A percentile compares a stretch with the other conserved stretches of the same genome.
These are phyloP conservation scores for Chrysosphaeria jannelii DNA, from an alignment of 2,329 filamentous ascomycete species.

Conservation along the genomic window DNA sequence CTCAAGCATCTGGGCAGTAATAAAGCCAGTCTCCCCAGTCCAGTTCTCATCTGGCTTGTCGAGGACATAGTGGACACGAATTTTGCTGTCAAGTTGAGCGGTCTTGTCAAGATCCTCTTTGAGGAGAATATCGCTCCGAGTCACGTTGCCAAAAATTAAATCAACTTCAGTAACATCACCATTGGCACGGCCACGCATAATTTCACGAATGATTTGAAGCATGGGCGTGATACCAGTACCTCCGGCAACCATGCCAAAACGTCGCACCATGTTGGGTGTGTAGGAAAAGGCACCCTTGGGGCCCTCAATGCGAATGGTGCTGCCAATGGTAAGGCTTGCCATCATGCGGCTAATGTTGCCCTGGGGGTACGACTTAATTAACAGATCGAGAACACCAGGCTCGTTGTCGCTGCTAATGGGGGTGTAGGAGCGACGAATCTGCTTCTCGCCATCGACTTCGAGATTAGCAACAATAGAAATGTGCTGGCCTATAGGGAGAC, in stretches of 20 bases:
- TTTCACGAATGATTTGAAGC: slow-evolving; percentile 83
- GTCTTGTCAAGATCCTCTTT: slow-evolving; percentile 72
- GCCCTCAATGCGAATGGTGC: slow-evolving; percentile 69
- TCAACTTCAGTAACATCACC: slow-evolving; percentile 76
- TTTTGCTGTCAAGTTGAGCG: slow-evolving; percentile 43
- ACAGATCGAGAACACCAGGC: slow-evolving; percentile 75
- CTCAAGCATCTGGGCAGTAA: slow-evolving; percentile 84
- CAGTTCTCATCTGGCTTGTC: slow-evolving; percentile 86
- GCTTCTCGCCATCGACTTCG: slow-evolving; percentile 37
- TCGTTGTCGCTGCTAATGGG: slow-evolving; percentile 74
- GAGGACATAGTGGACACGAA: slow-evolving; percentile 80
- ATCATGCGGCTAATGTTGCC: slow-evolving; percentile 94
- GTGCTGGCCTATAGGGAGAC: slow-evolving; percentile 93
- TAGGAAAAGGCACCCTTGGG: slow-evolving; percentile 98
- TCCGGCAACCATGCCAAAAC: slow-evolving; percentile 94
- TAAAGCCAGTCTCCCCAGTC: slow-evolving; percentile 80
- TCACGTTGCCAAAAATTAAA: slow-evolving; percentile 92
- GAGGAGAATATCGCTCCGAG: slow-evolving; percentile 70
- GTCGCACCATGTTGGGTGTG: slow-evolving; percentile 81
- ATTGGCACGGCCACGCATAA: slow-evolving; percentile 47
- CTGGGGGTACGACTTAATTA: slow-evolving; percentile 93
- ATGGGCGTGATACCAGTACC: slow-evolving; percentile 96
- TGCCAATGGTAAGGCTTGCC: slow-evolving; percentile 51
- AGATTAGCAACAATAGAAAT: slow-evolving; percentile 76
- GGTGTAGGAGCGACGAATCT: slow-evolving; percentile 76